A percentile compares a stretch with the other conserved stretches of the same genome.
These are phyloP conservation scores for Opeltia flavorubescens DNA, from an alignment of 495 filamentous ascomycete genomes.

Conservation along the genomic window DNA sequence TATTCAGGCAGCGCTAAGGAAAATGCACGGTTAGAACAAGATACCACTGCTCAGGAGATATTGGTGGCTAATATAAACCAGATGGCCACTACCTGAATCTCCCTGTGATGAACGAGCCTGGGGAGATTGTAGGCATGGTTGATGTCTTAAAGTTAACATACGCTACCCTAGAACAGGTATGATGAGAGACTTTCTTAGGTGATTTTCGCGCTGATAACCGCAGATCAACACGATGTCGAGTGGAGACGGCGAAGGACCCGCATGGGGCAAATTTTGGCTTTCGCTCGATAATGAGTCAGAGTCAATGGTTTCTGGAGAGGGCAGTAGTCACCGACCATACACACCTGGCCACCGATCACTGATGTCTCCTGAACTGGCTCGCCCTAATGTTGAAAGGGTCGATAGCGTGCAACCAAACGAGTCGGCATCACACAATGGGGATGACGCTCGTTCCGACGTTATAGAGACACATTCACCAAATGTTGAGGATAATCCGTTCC, in stretches of 20 bases:
- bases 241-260: slow-evolving; percentile 80
- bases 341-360: slow-evolving; percentile 48
- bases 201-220: slow-evolving; percentile 3
- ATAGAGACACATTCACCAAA: slow-evolving; percentile 20
- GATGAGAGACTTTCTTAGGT: slow-evolving; percentile 11
- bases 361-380: slow-evolving; percentile 63
- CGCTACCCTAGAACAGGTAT: slow-evolving; percentile 91
- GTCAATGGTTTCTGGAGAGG: slow-evolving; percentile 82
- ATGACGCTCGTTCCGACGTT: slow-evolving; percentile 60
- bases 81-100: slow-evolving; percentile 97
- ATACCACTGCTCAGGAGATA: neutral
- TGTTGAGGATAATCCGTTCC: slow-evolving; percentile 63
- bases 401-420: slow-evolving; percentile 85
- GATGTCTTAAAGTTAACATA: slow-evolving; percentile 97
- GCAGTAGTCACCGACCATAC: slow-evolving; percentile 50
- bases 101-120: slow-evolving; percentile 92
- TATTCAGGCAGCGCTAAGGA: slow-evolving; percentile 91
- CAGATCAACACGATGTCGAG: slow-evolving; percentile 67
- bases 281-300: slow-evolving; percentile 94
- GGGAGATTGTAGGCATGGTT: slow-evolving; percentile 98
- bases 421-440: slow-evolving; percentile 83
- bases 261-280: slow-evolving; percentile 99
- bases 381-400: slow-evolving; percentile 46
- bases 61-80: slow-evolving; percentile 19
- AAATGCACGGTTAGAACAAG: slow-evolving; percentile 83